Conservation (phyloP, 2,329 filamentous ascomycete genomes). For the Diaporthe ilicicola region DNA sequence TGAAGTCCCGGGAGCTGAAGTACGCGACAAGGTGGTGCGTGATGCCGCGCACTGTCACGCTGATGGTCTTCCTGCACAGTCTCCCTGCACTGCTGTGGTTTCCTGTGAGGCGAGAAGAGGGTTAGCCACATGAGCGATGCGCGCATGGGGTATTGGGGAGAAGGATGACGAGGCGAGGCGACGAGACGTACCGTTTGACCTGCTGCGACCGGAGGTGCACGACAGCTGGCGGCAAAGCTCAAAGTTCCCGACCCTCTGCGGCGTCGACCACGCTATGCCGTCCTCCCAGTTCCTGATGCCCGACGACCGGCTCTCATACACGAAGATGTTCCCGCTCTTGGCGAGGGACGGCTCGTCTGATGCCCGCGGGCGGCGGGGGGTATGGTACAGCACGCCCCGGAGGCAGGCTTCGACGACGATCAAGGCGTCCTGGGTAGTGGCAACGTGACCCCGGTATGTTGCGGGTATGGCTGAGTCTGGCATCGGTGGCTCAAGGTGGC, state of each 20-base stretch:
- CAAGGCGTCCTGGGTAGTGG: conserved; percentile 26
- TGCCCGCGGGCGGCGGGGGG: conserved; percentile 14
- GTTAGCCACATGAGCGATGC: background rate
- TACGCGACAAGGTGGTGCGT: conserved; percentile 26
- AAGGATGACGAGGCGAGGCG: too few species aligned
- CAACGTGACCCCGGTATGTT: conserved; percentile 23
- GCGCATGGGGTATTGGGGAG: background rate
- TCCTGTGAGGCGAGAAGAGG: background rate
- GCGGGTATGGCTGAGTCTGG: conserved; percentile 25
- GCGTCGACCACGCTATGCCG: conserved; percentile 23
- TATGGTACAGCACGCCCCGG: conserved; percentile 12
- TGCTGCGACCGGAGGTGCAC: background rate
- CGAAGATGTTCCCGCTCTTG: conserved; percentile 24
- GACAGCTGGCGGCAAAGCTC: conserved; percentile 23
- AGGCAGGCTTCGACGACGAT: conserved; percentile 27
- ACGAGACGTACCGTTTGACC: conserved; percentile 6
- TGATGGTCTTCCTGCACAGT: conserved; percentile 16
- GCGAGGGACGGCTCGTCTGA: conserved; percentile 15
- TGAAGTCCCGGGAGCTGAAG: conserved; percentile 13
- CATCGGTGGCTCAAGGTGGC: conserved; percentile 25
- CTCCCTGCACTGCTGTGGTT: background rate
- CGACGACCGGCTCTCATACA: conserved; percentile 24
- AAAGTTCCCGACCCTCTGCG: conserved; percentile 25
- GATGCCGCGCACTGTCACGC: conserved; percentile 17
- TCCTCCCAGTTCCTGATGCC: conserved; percentile 25